Conservation (phyloP, 352 stramenopile genomes). For the Phytophthora tentaculata region DNA sequence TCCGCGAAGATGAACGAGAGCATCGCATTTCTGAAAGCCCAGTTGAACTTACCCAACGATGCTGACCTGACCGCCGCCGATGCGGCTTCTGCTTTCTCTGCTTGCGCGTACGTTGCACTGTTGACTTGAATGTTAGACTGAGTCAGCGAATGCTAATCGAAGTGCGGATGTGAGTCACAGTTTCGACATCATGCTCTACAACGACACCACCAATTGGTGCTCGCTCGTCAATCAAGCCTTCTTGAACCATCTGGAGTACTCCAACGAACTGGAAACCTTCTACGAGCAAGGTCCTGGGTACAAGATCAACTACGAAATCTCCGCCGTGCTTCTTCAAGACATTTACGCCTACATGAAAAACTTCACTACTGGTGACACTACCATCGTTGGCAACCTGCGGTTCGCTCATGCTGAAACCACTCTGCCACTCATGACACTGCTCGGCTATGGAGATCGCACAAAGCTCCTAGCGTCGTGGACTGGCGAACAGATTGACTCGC, state of each 20-base stretch:
- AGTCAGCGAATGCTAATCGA: background rate
- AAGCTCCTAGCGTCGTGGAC: slow-evolving; percentile 46
- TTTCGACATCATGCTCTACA: slow-evolving; percentile 73
- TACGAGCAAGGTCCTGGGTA: slow-evolving; percentile 67
- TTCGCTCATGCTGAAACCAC: slow-evolving; percentile 84
- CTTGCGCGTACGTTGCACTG: slow-evolving; percentile 56
- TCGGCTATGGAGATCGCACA: slow-evolving; percentile 55
- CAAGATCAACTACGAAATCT: slow-evolving; percentile 83
- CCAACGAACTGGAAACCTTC: slow-evolving; percentile 73
- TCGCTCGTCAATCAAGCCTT: slow-evolving; percentile 50
- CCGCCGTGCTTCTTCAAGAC: slow-evolving; percentile 65
- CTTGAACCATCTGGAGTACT: slow-evolving; percentile 62
- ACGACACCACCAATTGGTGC: slow-evolving; percentile 62
- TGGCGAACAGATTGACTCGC: slow-evolving; percentile 42
- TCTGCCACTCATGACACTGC: slow-evolving; percentile 71
- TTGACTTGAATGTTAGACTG: background rate
- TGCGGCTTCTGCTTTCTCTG: slow-evolving; percentile 55
- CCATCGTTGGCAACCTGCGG: slow-evolving; percentile 51
- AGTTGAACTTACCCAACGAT: slow-evolving; percentile 45
- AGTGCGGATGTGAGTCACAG: slow-evolving; percentile 18
- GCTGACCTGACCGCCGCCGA: slow-evolving; percentile 44
- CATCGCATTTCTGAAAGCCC: slow-evolving; percentile 38
- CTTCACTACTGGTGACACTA: slow-evolving; percentile 41
- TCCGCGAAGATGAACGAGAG: slow-evolving; percentile 47
- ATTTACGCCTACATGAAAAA: slow-evolving; percentile 62